Conservation (phyloP, 192 early-diverging fungal species). For the Chytriomyces sp. region DNA sequence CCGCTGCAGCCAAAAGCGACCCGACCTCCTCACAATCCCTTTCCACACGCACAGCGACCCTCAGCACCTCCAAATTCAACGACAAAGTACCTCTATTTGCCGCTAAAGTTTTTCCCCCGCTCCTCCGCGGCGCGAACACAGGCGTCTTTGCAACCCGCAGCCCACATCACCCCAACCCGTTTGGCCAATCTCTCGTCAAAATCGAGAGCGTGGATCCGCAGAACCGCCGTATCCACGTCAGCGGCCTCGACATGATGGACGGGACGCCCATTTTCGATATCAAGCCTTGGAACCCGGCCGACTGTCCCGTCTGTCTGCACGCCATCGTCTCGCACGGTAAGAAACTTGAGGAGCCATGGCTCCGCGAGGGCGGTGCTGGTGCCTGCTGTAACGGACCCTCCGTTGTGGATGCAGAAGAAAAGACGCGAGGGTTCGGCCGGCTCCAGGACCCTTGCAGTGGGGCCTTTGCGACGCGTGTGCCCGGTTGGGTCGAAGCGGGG, state of each 20-base stretch:
- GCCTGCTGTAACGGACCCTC: background rate
- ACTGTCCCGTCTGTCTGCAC: slow-evolving; percentile 36
- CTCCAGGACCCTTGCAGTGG: slow-evolving; percentile 14
- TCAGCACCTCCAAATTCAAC: slow-evolving; percentile 33
- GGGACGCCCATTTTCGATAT: slow-evolving; percentile 41
- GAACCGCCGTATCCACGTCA: slow-evolving; percentile 20
- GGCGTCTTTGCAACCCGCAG: slow-evolving; percentile 29
- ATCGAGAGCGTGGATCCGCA: slow-evolving; percentile 32
- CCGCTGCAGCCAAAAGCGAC: background rate
- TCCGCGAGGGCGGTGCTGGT: slow-evolving; percentile 15
- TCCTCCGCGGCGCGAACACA: slow-evolving; percentile 32
- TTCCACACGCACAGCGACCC: slow-evolving; percentile 11
- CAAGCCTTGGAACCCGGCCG: slow-evolving; percentile 45
- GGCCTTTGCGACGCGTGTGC: slow-evolving; percentile 24
- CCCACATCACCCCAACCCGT: slow-evolving; percentile 43
- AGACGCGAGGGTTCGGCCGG: background rate
- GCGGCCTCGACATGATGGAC: slow-evolving; percentile 38
- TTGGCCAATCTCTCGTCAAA: slow-evolving; percentile 38
- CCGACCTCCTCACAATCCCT: no score
- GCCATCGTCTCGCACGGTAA: slow-evolving; percentile 24
- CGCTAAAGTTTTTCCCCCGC: slow-evolving; percentile 39
- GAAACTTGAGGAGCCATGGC: slow-evolving; percentile 12
- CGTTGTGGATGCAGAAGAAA: background rate
- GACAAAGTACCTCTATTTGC: slow-evolving; percentile 39
- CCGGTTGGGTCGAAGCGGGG: slow-evolving; percentile 39